Evolutionary conservation across 352 stramenopile genomes (phyloP), one percentile per base, ranked within the genome.

Genomic region (Globisporangium heterothallicum): DNA sequence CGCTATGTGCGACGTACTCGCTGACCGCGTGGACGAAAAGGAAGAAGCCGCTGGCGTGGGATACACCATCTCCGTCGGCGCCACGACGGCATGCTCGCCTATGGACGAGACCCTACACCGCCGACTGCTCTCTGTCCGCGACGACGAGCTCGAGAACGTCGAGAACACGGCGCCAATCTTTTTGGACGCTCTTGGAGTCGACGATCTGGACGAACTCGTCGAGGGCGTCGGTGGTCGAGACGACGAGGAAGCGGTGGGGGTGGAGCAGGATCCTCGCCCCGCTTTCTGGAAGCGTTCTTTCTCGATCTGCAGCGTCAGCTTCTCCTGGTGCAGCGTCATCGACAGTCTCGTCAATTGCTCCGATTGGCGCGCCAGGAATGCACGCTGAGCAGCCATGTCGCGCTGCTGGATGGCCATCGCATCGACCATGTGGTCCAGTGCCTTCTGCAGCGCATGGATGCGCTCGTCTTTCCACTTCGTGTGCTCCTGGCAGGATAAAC

Each of bases 341-440:
- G 66, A 72, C 19, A 72, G 42, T 42, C 58, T 63, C 6, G 63
- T 65, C 44, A 69, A 42, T 36, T 74, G 66, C 26, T 74, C 66
- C 1, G 66, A 61, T 41, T 74, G 62, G 6, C 59, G 52, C 0
- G 66, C 57, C 2, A 74, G 56, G 29, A 67, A 68, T 4, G 63
- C 42, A 22, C 66, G 63, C 43, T 74, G 66, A 6, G 56, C 59
- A 13, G 63, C 52, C 38, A 74, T 59, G 42, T 75, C 66, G 13
- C 63, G 56, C 32, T 72, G 66, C 48, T 75, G 66, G 22, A 75
- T 75, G 19, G 53, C 59, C 66, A 75, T 75, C 3, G 59, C 63
- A 19, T 72, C 63, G 1, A 66, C 60, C 56, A 75, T 70, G 44
- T 72, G 63, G 44, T 75, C 66, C 1, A 75, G 57, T 10, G 66